A percentile compares a stretch with the other conserved stretches of the same genome.
phyloP scores from a whole-genome alignment of 176 grass and related monocot species.

The Stipa capillata region DNA sequence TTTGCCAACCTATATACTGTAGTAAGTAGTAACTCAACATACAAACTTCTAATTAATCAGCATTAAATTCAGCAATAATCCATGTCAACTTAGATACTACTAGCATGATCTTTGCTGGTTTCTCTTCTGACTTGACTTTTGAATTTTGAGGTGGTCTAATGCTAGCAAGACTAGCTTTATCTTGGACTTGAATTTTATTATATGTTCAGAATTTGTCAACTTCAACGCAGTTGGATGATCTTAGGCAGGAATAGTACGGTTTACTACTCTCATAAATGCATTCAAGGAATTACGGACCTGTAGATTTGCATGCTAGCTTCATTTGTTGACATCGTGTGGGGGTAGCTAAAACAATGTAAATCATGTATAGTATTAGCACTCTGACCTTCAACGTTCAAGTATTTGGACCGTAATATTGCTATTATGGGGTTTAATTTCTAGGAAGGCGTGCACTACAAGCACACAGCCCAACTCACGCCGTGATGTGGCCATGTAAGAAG shows the following conservation, averaged over 20 bases:
- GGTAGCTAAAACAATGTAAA: too few species aligned
- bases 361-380: too few species aligned
- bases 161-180: neutral
- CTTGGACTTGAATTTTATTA: conserved; percentile 7
- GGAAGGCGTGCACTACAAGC: too few species aligned
- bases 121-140: neutral
- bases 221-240: neutral
- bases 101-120: neutral
- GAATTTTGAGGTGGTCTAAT: neutral
- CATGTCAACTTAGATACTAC: neutral
- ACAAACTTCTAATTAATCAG: neutral
- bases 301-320: neutral
- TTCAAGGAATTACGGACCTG: neutral
- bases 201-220: neutral
- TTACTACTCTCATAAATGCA: neutral
- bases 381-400: too few species aligned
- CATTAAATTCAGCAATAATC: neutral
- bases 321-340: too few species aligned
- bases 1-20: too few species aligned
- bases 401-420: too few species aligned
- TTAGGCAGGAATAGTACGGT: neutral
- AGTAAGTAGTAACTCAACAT: too few species aligned
- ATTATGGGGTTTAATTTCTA: too few species aligned
- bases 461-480: too few species aligned
- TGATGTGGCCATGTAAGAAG: too few species aligned